Conservation (phyloP, 345 rosid species). For the Isatis tinctoria region DNA sequence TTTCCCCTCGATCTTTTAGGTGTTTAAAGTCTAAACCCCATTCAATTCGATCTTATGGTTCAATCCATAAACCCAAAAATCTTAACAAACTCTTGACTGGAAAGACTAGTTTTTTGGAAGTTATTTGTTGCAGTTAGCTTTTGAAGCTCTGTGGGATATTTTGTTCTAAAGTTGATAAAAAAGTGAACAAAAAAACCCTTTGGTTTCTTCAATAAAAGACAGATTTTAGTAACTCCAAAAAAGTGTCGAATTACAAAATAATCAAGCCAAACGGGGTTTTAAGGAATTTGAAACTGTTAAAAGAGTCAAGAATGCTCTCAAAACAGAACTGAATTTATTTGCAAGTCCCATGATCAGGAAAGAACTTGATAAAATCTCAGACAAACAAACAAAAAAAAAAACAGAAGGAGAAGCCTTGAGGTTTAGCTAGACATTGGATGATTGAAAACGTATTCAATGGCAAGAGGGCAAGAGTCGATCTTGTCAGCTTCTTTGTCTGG, state of each 20-base stretch:
- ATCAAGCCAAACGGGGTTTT: neutral
- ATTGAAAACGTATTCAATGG: constrained; percentile 78
- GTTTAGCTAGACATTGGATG: constrained; percentile 73
- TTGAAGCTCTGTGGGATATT: neutral
- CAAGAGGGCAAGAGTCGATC: constrained; percentile 78
- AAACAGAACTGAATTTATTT: constrained; percentile 35
- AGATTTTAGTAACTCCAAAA: neutral
- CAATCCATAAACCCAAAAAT: neutral
- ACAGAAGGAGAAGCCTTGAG: neutral
- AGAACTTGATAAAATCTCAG: constrained; percentile 6
- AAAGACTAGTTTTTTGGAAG: neutral
- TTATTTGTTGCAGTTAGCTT: neutral
- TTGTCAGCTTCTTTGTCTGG: constrained; percentile 95
- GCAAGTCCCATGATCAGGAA: constrained; percentile 29
- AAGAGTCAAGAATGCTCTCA: constrained; percentile 23
- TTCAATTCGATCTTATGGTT: neutral
- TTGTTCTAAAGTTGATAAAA: neutral
- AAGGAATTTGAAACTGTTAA: constrained; percentile 9
- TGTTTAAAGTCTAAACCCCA: neutral
- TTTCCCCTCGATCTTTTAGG: no score
- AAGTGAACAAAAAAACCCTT: neutral
- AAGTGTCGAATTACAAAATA: neutral
- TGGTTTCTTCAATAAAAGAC: neutral
- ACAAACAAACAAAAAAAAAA: constrained; percentile 7
- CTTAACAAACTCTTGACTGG: neutral